Conservation (phyloP, 2,329 filamentous ascomycete species). For the Sporothrix phasma region DNA sequence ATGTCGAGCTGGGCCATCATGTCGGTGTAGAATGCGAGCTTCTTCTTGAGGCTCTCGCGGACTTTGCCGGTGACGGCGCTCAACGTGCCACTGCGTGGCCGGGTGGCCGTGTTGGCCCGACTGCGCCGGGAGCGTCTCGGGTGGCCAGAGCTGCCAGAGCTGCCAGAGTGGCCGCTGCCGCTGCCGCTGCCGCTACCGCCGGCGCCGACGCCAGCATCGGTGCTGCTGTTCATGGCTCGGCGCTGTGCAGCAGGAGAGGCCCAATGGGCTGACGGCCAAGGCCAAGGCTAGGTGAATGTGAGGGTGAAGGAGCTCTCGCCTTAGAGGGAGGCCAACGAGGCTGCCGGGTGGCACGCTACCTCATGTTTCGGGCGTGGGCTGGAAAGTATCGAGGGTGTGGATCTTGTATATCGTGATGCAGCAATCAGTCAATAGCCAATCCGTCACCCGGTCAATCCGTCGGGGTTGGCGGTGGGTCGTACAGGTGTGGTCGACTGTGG, state of each 20-base stretch:
- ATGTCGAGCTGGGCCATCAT: slow-evolving; percentile 53
- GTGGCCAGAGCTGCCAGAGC: not conserved
- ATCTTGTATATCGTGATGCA: not conserved
- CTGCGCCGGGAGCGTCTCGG: slow-evolving; percentile 5
- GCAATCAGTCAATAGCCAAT: not conserved
- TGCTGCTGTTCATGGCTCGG: slow-evolving; percentile 10
- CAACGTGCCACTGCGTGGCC: slow-evolving; percentile 9
- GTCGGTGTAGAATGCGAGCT: slow-evolving; percentile 50
- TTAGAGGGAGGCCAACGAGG: slow-evolving; percentile 1
- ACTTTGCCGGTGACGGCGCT: slow-evolving; percentile 20
- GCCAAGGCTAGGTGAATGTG: too few species aligned
- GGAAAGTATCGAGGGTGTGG: not conserved
- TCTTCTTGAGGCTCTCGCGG: slow-evolving; percentile 37
- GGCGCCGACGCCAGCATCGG: not conserved
- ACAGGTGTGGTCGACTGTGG: not conserved
- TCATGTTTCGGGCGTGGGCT: slow-evolving; percentile 9
- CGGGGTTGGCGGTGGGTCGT: not conserved
- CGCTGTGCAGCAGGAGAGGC: not conserved
- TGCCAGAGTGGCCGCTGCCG: slow-evolving; percentile 6
- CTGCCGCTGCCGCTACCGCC: slow-evolving; percentile 2
- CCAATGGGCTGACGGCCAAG: not conserved
- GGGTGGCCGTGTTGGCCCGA: slow-evolving; percentile 3
- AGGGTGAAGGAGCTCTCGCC: not conserved
- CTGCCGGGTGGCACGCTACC: slow-evolving; percentile 11
- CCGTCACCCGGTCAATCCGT: too few species aligned